Conservation (phyloP, 208 protist species). For the Trypanosomatidae sp. region DNA sequence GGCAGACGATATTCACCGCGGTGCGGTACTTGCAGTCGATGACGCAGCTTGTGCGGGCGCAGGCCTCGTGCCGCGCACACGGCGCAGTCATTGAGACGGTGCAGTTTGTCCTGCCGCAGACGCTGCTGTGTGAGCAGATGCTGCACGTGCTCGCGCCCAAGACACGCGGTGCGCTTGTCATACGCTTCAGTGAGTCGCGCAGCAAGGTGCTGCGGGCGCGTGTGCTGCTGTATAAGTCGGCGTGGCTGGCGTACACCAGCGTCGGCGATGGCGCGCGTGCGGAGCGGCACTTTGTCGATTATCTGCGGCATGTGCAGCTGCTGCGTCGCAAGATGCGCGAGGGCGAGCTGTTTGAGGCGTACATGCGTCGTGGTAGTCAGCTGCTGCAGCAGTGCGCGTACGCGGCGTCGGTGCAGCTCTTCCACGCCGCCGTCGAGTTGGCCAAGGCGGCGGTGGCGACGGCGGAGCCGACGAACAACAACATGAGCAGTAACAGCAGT, state of each 20-base stretch:
- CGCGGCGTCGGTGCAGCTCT: constrained; percentile 22
- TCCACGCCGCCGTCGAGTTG: constrained; percentile 39
- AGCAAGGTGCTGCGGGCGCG: constrained; percentile 34
- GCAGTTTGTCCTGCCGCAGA: constrained; percentile 66
- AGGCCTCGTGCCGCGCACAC: constrained; percentile 41
- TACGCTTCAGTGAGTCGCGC: constrained; percentile 51
- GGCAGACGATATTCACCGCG: constrained; percentile 35
- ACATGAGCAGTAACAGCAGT: not conserved
- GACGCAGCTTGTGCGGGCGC: constrained; percentile 53
- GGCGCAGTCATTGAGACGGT: constrained; percentile 52
- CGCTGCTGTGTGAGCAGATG: constrained; percentile 63
- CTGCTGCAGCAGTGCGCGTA: constrained; percentile 47
- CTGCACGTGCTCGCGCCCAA: constrained; percentile 31
- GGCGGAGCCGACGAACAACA: constrained; percentile 5
- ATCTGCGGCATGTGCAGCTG: constrained; percentile 29
- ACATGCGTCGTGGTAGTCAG: constrained; percentile 69
- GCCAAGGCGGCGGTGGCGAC: constrained; percentile 20
- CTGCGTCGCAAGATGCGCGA: constrained; percentile 19
- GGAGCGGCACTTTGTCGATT: constrained; percentile 53
- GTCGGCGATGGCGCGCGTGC: constrained; percentile 30
- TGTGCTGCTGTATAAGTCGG: constrained; percentile 34
- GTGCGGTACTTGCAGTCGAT: constrained; percentile 72
- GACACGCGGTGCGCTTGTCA: constrained; percentile 21
- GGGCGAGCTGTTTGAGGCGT: constrained; percentile 34
- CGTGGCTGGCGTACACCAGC: constrained; percentile 50